Evolutionary conservation across 2,329 filamentous ascomycete species (phyloP), one percentile per base, ranked within the genome.

Genomic region (Xylariales sp.): DNA sequence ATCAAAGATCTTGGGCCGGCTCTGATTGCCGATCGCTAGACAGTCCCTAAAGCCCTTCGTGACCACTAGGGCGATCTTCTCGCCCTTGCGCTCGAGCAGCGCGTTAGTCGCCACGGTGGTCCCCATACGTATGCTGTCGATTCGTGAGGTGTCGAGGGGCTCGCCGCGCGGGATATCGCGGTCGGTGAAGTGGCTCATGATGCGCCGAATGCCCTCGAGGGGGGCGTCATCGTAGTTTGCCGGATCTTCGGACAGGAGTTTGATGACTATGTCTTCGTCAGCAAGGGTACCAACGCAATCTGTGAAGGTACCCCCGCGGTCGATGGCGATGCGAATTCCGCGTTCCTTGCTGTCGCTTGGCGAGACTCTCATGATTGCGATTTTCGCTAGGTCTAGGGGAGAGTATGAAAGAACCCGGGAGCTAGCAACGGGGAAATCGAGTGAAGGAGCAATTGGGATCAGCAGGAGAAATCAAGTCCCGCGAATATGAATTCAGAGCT

Each of bases 91-190:
- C 63, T 96, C 90, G 2, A 96, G 73, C 42, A 96, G 66, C 0
- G 90, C 90, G 61, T 96, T 96, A 1, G 90, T 96, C 8, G 90
- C 90, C 10, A 96, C 89, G 0, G 90, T 96, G 1, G 90, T 96
- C 32, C 90, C 90, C 90, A 96, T 96, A 35, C 90, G 84, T 59
- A 96, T 95, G 42, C 86, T 89, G 52, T 93, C 87, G 52, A 96
- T 94, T 56, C 82, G 68, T 14, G 81, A 78, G 1, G 89, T 95
- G 61, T 95, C 88, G 7, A 95, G 69, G 1, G 85, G 70, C 58
- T 89, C 72, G 19, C 88, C 88, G 35, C 89, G 81, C 3, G 87
- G 86, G 32, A 94, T 89, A 4, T 91, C 82, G 44, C 76, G 74
- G 40, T 76, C 74, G 2, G 82, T 79, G 62, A 94, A 94, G 52